Conservation (phyloP, 257 asterid species). For the Solanum chiquidenum region DNA sequence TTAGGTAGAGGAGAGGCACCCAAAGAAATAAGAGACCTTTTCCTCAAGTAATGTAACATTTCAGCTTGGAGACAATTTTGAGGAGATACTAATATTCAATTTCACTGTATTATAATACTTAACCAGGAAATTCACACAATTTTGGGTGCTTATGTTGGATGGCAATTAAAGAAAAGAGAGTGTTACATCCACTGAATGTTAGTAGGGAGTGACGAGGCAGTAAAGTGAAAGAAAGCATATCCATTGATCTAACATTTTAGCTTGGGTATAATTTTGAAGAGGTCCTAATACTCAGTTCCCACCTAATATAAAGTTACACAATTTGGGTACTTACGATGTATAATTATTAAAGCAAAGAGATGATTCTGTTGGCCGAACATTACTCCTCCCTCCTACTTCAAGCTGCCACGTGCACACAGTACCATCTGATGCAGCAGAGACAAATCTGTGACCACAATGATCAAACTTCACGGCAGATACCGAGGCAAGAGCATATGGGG, state of each 20-base stretch:
- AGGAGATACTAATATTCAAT: not conserved
- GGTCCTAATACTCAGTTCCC: not conserved
- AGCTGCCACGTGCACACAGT: conserved; percentile 97
- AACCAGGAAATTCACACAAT: not conserved
- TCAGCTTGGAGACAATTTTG: not conserved
- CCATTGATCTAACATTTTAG: not conserved
- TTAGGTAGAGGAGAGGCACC: not conserved
- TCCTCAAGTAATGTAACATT: not conserved
- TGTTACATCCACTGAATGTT: not conserved
- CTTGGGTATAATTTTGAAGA: not conserved
- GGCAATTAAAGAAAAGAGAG: not conserved
- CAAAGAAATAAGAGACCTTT: not conserved
- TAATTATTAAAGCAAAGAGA: conserved; percentile 82
- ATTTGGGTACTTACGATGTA: conserved; percentile 53
- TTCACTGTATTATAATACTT: not conserved
- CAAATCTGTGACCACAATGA: conserved; percentile 89
- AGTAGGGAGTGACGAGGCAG: not conserved
- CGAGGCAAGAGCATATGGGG: conserved; percentile 87
- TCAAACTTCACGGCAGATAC: conserved; percentile 82
- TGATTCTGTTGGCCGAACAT: conserved; percentile 78
- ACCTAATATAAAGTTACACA: not conserved
- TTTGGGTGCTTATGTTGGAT: not conserved
- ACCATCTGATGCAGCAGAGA: conserved; percentile 90
- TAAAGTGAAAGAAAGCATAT: not conserved
- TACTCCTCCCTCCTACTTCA: conserved; percentile 97